Conservation (phyloP, 495 filamentous ascomycete genomes). For the Lasiosphaeria ovina region DNA sequence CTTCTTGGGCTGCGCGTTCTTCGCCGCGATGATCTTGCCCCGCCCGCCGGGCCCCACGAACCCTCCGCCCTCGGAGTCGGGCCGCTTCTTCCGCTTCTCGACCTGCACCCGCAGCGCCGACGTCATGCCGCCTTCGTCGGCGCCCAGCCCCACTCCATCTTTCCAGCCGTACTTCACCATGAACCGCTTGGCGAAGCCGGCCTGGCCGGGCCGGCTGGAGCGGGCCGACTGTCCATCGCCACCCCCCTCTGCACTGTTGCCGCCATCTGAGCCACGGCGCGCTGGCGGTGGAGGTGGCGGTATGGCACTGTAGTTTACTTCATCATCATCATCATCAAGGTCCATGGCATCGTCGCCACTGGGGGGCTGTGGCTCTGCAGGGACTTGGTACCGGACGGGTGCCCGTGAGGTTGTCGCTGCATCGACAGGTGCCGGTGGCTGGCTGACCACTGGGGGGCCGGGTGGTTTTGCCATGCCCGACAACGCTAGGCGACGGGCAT, state of each 20-base stretch:
- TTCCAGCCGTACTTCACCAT: slow-evolving; percentile 93
- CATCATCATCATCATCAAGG: slow-evolving; percentile 44
- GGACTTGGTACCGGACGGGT: slow-evolving; percentile 77
- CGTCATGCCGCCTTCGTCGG: slow-evolving; percentile 73
- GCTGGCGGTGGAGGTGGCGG: slow-evolving; percentile 4
- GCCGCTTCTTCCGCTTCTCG: slow-evolving; percentile 75
- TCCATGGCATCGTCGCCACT: slow-evolving; percentile 49
- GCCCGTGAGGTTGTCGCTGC: slow-evolving; percentile 71
- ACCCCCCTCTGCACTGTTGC: too few species aligned
- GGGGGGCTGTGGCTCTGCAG: slow-evolving; percentile 47
- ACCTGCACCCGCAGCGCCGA: slow-evolving; percentile 78
- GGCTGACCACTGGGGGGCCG: slow-evolving; percentile 18
- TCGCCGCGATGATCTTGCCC: slow-evolving; percentile 78
- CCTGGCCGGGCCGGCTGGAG: slow-evolving; percentile 72
- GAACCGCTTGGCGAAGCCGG: slow-evolving; percentile 76
- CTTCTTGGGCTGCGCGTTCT: slow-evolving; percentile 14
- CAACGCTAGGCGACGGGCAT: slow-evolving; percentile 60
- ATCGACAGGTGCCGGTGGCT: slow-evolving; percentile 54
- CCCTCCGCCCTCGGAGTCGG: slow-evolving; percentile 76
- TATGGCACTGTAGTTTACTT: slow-evolving; percentile 44
- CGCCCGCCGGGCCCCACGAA: slow-evolving; percentile 65
- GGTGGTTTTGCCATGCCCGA: slow-evolving; percentile 43
- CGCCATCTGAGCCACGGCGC: neutral
- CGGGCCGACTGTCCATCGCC: slow-evolving; percentile 34
- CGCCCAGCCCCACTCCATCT: slow-evolving; percentile 82